These are phyloP conservation scores for Garcileccinum viscosum DNA, from an alignment of 1,284 basidiomycete species.

Conservation along the genomic window DNA sequence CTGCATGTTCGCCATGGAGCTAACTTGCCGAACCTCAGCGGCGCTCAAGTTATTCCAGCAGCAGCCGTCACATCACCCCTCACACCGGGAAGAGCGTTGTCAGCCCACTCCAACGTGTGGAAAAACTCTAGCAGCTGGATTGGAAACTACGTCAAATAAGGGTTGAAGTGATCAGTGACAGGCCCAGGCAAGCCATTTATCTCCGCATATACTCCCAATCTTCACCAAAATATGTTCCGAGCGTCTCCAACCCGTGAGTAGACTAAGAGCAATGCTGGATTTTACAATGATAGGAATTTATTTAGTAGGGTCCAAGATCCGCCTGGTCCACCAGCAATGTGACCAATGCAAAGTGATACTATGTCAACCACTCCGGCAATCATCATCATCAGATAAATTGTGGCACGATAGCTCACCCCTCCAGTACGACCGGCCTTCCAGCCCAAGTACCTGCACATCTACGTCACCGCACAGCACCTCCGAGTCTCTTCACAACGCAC, in stretches of 20 bases:
- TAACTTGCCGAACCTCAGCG: conserved; percentile 16
- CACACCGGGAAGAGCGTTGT: neutral
- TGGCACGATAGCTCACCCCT: too few species aligned
- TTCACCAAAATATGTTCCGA: neutral
- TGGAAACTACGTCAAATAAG: neutral
- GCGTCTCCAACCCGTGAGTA: too few species aligned
- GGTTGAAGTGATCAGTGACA: too few species aligned
- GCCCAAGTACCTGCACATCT: too few species aligned
- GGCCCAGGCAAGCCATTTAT: too few species aligned
- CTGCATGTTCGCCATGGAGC: conserved; percentile 19
- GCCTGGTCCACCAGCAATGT: conserved; percentile 33
- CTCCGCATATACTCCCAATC: neutral
- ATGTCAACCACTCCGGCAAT: too few species aligned
- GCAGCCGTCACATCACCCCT: neutral
- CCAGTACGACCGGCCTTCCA: too few species aligned
- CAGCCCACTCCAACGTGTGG: neutral
- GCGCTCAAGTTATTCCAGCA: conserved; percentile 15
- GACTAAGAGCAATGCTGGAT: conserved; percentile 33
- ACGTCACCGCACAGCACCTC: too few species aligned
- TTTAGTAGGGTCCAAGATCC: conserved; percentile 8
- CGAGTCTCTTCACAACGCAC: too few species aligned
- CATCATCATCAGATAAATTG: too few species aligned
- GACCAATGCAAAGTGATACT: conserved; percentile 40
- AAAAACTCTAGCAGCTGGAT: conserved; percentile 1
- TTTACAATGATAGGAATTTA: conserved; percentile 40